phyloP scores from a whole-genome alignment of 2,329 filamentous ascomycete species.

The Cylindrodendrum hubeiense region DNA sequence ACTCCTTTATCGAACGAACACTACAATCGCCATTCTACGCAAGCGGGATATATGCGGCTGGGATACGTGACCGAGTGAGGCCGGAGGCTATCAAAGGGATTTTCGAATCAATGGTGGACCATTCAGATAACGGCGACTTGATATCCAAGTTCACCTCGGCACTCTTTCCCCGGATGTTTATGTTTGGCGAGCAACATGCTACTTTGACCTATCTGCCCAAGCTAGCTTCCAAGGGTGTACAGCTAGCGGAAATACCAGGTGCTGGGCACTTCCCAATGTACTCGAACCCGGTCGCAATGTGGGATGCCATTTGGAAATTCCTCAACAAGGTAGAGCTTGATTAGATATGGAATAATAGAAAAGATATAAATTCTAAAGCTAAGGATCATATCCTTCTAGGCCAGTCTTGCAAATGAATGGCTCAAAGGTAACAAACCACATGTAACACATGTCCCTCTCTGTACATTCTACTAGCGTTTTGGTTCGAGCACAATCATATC shows the following conservation, averaged over 20 bases:
- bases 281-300: constrained; percentile 51
- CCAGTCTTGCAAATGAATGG: constrained; percentile 58
- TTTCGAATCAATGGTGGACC: constrained; percentile 43
- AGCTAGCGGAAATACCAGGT: constrained; percentile 38
- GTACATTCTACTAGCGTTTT: not conserved
- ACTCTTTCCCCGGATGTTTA: constrained; percentile 33
- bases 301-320: constrained; percentile 23
- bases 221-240: constrained; percentile 26
- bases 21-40: constrained; percentile 18
- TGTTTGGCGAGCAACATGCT: constrained; percentile 34
- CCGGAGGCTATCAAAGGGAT: constrained; percentile 33
- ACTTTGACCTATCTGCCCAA: constrained; percentile 28
- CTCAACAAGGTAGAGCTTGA: not conserved
- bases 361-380: no score
- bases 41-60: constrained; percentile 32
- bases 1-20: constrained; percentile 6
- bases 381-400: no score
- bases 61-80: constrained; percentile 28
- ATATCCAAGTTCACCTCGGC: constrained; percentile 31
- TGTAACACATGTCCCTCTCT: not conserved
- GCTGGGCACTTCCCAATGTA: constrained; percentile 45
- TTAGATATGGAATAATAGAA: not conserved
- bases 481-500: constrained; percentile 63
- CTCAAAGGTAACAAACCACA: constrained; percentile 42
- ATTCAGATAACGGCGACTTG: constrained; percentile 34